These are phyloP conservation scores for Calonectria fujianensis DNA, from an alignment of 2,329 filamentous ascomycete species.

Conservation along the genomic window DNA sequence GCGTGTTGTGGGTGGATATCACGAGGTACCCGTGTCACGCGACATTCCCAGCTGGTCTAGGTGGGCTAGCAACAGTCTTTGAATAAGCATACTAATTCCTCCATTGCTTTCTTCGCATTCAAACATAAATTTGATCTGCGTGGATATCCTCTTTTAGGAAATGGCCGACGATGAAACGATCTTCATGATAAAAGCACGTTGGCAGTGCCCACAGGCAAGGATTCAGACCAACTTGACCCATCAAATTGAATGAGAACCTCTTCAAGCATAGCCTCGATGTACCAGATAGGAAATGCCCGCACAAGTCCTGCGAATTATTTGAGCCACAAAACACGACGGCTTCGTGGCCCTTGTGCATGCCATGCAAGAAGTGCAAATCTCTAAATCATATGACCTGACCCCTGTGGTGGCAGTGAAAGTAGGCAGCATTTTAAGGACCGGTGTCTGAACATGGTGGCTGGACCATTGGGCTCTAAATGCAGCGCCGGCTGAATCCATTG, in stretches of 20 bases:
- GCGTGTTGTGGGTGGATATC: background rate
- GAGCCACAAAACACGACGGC: background rate
- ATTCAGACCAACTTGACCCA: background rate
- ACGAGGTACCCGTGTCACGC: background rate
- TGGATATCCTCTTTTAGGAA: background rate
- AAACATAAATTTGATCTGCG: background rate
- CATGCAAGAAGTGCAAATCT: background rate
- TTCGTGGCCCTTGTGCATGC: background rate
- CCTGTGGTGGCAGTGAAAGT: background rate
- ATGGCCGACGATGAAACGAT: background rate
- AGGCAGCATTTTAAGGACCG: background rate
- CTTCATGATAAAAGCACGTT: too few species aligned
- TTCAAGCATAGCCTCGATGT: background rate
- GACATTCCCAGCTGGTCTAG: background rate
- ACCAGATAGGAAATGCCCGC: constrained; percentile 11
- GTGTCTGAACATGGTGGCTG: background rate
- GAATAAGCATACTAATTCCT: too few species aligned
- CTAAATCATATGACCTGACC: too few species aligned
- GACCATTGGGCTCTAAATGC: background rate
- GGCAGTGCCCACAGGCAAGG: background rate
- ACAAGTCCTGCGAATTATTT: background rate
- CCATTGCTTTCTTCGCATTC: background rate
- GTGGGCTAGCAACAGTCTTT: background rate
- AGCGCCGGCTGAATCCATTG: background rate
- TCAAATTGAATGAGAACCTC: background rate